Percentiles rank a stretch among this genome's conserved stretches.
Evolutionary conservation across 139 green algal genomes (phyloP).

Genomic region (Spirogloea muscicola): DNA sequence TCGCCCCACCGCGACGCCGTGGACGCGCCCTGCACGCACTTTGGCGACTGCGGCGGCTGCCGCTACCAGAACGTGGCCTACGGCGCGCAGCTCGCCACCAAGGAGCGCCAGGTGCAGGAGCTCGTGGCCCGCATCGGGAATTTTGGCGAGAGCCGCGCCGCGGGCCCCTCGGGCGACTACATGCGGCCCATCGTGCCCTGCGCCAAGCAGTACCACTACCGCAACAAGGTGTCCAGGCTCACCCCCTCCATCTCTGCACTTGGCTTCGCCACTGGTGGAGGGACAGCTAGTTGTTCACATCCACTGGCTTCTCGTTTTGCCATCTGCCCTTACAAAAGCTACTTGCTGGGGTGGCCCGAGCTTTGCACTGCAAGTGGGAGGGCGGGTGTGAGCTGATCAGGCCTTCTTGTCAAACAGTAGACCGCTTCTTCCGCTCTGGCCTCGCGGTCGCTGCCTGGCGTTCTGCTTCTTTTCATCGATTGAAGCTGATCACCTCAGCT

Average conservation of each 20-base stretch:
- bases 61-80: slow-evolving; percentile 74
- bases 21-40: slow-evolving; percentile 63
- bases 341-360: too few relatives aligned
- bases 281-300: too few relatives aligned
- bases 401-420: too few relatives aligned
- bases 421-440: too few relatives aligned
- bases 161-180: background rate
- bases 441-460: too few relatives aligned
- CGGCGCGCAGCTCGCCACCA: slow-evolving; percentile 64
- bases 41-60: slow-evolving; percentile 75
- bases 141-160: slow-evolving; percentile 31
- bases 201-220: slow-evolving; percentile 57
- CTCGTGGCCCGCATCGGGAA: slow-evolving; percentile 61
- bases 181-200: slow-evolving; percentile 54
- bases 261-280: background rate
- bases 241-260: background rate
- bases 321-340: too few relatives aligned
- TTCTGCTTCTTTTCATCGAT: slow-evolving; percentile 1
- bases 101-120: slow-evolving; percentile 63
- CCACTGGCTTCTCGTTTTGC: too few relatives aligned
- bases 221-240: slow-evolving; percentile 79
- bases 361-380: too few relatives aligned
- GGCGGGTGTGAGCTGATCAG: too few relatives aligned
- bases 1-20: slow-evolving; percentile 43
- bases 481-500: too few relatives aligned